Base-by-base conservation (phyloP, 2,329 filamentous ascomycete genomes). In the Cryphonectria parasitica region DNA sequence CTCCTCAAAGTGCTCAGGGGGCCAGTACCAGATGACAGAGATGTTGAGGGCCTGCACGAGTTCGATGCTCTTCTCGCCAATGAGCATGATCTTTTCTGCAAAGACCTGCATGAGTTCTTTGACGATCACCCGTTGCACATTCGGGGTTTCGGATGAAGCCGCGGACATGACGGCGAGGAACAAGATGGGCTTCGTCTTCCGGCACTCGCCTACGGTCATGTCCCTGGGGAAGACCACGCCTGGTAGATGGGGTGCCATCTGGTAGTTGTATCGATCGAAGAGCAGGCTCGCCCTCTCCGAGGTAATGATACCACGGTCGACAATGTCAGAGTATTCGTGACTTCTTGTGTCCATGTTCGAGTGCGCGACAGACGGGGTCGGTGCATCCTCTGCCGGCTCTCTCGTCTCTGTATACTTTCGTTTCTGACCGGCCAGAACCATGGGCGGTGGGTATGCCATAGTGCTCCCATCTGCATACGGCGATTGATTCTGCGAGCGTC, bases 11-110 rank as follows among this genome's bases (percentile, higher is more conserved):
- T 92, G 88, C 74, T 95, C 90, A 0, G 94, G 94, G 22, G 93
- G 93, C 78, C 90, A 90, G 79, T 97, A 97, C 92, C 94, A 97
- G 28, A 94, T 87, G n/a, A 91, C 89, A 8, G 89, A 85, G 3
- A 97, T 83, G 70, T 93, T 87, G 56, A 97, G 82, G 1, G 92
- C 88, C 80, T 97, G 94, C 11, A 97, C 89, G 8, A 97, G 83
- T 79, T 97, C 94, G 25, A 97, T 81, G 49, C 88, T 93, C 83
- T 97, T 97, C 75, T 94, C 90, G 17, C 92, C 93, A 8, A 88
- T 87, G 41, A 94, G 83, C 74, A 96, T 87, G 56, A 95, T 86
- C 74, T 89, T 89, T 61, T 96, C 91, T 2, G 92, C 92, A 68
- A 96, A 87, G 15, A 89, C 83, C 72, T 90, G 88, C 82, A 94